A percentile compares a stretch with the other conserved stretches of the same genome.
phyloP scores from a whole-genome alignment of 2,329 filamentous ascomycete genomes.

The Alternaria brassicicola region DNA sequence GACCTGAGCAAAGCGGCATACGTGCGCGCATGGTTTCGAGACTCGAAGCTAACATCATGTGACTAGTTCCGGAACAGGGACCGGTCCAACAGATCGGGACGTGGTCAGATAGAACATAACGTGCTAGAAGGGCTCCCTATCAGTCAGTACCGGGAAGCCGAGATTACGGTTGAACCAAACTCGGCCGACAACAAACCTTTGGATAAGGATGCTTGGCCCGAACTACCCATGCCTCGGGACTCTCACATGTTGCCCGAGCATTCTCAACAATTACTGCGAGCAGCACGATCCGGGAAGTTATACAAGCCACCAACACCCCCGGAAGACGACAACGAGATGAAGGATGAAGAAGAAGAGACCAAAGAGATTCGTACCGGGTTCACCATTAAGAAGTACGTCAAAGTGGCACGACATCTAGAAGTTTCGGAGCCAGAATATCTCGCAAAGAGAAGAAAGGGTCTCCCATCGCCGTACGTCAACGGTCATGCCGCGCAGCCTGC shows the following conservation, averaged over 20 bases:
- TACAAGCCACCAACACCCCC: conserved; percentile 74
- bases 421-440: conserved; percentile 66
- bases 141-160: conserved; percentile 82
- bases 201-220: conserved; percentile 72
- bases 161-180: conserved; percentile 69
- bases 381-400: conserved; percentile 63
- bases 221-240: conserved; percentile 88
- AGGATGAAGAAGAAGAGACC: conserved; percentile 52
- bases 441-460: conserved; percentile 65
- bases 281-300: conserved; percentile 76
- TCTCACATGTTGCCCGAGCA: conserved; percentile 76
- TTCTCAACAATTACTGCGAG: conserved; percentile 81
- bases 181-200: conserved; percentile 66
- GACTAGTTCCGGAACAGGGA: conserved; percentile 62
- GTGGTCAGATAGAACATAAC: conserved; percentile 68
- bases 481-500: conserved; percentile 28
- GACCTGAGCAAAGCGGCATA: background rate
- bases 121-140: conserved; percentile 79
- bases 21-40: background rate
- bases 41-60: conserved; percentile 29
- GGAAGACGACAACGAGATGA: conserved; percentile 64
- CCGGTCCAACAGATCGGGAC: conserved; percentile 63
- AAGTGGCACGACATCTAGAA: conserved; percentile 63
- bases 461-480: conserved; percentile 54
- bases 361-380: conserved; percentile 59